These are phyloP conservation scores for Datura wrightii DNA, from an alignment of 257 asterid genomes.

Conservation along the genomic window DNA sequence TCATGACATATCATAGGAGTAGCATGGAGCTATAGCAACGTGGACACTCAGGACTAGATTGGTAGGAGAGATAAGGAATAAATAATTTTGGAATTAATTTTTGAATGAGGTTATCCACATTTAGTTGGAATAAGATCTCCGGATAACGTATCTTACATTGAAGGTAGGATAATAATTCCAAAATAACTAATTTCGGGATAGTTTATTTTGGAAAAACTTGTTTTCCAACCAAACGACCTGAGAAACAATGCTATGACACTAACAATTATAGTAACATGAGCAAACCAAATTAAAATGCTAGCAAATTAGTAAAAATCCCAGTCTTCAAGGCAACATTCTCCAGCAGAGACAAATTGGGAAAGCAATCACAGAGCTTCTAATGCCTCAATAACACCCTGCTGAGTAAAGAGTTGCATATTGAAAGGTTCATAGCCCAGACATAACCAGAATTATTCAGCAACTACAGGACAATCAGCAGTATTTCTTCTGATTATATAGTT, in stretches of 20 bases:
- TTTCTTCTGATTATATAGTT: background rate
- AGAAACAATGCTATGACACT: background rate
- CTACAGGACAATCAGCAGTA: background rate
- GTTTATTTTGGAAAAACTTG: too few species aligned
- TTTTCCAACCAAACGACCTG: too few species aligned
- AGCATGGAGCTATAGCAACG: background rate
- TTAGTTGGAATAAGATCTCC: too few species aligned
- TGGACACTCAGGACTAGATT: background rate
- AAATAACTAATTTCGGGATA: too few species aligned
- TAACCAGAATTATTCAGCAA: background rate
- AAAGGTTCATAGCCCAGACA: background rate
- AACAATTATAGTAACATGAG: background rate
- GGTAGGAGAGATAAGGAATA: too few species aligned
- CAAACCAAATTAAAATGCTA: background rate
- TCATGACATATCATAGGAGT: background rate
- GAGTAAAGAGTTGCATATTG: background rate
- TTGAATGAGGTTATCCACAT: too few species aligned
- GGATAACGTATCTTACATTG: too few species aligned
- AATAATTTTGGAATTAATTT: too few species aligned
- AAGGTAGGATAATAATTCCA: too few species aligned
- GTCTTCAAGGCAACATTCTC: background rate
- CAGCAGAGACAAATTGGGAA: background rate
- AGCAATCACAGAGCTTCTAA: background rate
- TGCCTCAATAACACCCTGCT: background rate
- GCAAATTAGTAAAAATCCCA: background rate